Evolutionary conservation across 2,329 filamentous ascomycete genomes (phyloP), one percentile per base, ranked within the genome.

Genomic region (Geosmithia morbida): DNA sequence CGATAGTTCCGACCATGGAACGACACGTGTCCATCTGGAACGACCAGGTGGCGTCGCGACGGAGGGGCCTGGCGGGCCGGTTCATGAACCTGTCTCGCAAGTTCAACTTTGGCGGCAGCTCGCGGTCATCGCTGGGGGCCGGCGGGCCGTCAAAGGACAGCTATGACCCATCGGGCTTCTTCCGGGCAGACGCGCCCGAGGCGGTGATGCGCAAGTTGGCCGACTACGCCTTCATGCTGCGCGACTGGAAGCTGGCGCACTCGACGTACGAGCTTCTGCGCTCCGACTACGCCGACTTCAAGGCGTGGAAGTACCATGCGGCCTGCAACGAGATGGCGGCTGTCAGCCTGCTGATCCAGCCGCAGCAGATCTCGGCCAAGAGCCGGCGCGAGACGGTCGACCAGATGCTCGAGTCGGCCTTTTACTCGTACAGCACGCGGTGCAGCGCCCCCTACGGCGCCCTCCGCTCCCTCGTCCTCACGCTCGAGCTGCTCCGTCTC

Each of bases 281-380:
- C 47, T 77, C 82, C 7, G 94, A 98, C 61, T 98, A 90, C 62
- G 82, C 80, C 58, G 92, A 92, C 59, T 89, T 96, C 61, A 97
- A 97, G 63, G 94, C 92, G 1, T 98, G 92, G 92, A 87, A 80
- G 56, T 86, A 97, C 58, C 87, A 96, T 60, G 92, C 92, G 0
- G 90, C 86, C 3, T 84, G 86, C 1, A 90, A 94, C 61, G 92
- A 98, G 68, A 97, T 98, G 90, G 83, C 85, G 29, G 89, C 87
- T 5, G 68, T 96, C 13, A 87, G 86, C 56, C 77, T 87, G 41
- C 75, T 98, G 33, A 74, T 98, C 50, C 81, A 83, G 56, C 81
- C 86, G 1, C 77, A 85, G 50, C 74, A 75, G 16, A 69, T 85
- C 51, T 81, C 79, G 2, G 80, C 83, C 14, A 95, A 89, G 60